Evolutionary conservation across 345 rosid genomes (phyloP).

Genomic region (Acer saccharum): DNA sequence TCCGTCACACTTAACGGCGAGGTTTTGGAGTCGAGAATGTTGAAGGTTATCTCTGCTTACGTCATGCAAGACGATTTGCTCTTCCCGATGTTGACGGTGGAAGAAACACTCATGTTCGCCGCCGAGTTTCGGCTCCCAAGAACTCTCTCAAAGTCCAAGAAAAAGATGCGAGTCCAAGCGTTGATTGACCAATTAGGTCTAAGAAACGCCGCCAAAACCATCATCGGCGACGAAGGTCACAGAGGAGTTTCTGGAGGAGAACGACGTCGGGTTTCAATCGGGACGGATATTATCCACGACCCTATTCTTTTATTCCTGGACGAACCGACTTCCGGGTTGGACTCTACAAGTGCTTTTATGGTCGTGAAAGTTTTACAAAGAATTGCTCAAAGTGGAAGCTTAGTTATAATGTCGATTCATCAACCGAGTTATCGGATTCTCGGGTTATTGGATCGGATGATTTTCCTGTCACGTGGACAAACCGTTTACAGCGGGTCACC

Average conservation of each 20-base stretch:
- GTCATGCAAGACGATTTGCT: conserved; percentile 94
- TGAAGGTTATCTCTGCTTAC: conserved; percentile 87
- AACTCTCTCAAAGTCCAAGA: conserved; percentile 70
- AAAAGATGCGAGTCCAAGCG: conserved; percentile 73
- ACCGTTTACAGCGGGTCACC: conserved; percentile 94
- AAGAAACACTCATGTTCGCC: conserved; percentile 85
- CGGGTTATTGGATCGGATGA: conserved; percentile 72
- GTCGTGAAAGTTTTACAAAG: conserved; percentile 93
- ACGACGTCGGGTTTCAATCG: conserved; percentile 87
- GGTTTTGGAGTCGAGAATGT: conserved; percentile 63
- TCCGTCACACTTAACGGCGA: conserved; percentile 69
- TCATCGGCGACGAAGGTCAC: conserved; percentile 95
- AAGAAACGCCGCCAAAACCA: conserved; percentile 78
- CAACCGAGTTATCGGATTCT: conserved; percentile 90
- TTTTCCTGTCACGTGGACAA: conserved; percentile 87
- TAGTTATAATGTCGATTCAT: conserved; percentile 90
- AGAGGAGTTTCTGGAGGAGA: conserved; percentile 96
- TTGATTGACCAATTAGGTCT: conserved; percentile 86
- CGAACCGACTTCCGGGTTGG: conserved; percentile 94
- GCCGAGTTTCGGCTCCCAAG: conserved; percentile 91
- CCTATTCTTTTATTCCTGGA: conserved; percentile 87
- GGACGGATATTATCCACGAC: conserved; percentile 88
- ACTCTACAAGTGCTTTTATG: conserved; percentile 93
- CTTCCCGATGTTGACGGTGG: conserved; percentile 88
- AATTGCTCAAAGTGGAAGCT: conserved; percentile 92